Conservation (phyloP, 129 eudicot species). For the Calendula officinalis region DNA sequence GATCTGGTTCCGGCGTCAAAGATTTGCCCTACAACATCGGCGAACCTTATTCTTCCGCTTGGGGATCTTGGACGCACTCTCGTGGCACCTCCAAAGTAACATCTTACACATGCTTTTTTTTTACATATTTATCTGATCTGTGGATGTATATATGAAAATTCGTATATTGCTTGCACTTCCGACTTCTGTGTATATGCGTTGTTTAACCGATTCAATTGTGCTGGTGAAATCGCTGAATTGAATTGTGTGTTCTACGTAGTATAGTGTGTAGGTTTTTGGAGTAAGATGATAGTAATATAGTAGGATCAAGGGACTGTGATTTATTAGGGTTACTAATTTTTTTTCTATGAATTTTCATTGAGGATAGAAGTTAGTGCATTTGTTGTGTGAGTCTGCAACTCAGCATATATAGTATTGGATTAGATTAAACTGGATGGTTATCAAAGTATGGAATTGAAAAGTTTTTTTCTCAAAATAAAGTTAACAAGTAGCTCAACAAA, state of each 20-base stretch:
- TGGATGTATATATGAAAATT: background rate
- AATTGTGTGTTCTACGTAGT: background rate
- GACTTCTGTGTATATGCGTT: conserved; percentile 7
- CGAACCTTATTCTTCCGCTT: conserved; percentile 89
- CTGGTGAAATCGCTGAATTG: conserved; percentile 10
- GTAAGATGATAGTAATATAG: conserved; percentile 15
- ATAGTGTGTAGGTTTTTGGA: background rate
- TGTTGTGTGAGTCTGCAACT: too few relatives aligned
- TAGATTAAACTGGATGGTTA: background rate
- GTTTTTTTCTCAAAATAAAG: too few relatives aligned
- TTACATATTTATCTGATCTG: background rate
- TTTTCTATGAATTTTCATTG: background rate
- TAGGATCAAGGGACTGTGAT: conserved; percentile 26
- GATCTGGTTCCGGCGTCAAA: conserved; percentile 81
- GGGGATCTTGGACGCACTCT: conserved; percentile 88
- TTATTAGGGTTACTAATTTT: conserved; percentile 13
- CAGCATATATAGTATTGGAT: background rate
- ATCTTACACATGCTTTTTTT: conserved; percentile 4
- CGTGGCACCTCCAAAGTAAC: conserved; percentile 87
- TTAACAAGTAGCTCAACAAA: background rate
- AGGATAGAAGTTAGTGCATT: too few relatives aligned
- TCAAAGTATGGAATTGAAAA: too few relatives aligned
- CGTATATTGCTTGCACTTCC: background rate
- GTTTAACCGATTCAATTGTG: conserved; percentile 22
- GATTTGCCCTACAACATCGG: conserved; percentile 89